Evolutionary conservation across 345 rosid genomes (phyloP), one percentile per base, ranked within the genome.

Genomic region (Diplotaxis tenuifolia): DNA sequence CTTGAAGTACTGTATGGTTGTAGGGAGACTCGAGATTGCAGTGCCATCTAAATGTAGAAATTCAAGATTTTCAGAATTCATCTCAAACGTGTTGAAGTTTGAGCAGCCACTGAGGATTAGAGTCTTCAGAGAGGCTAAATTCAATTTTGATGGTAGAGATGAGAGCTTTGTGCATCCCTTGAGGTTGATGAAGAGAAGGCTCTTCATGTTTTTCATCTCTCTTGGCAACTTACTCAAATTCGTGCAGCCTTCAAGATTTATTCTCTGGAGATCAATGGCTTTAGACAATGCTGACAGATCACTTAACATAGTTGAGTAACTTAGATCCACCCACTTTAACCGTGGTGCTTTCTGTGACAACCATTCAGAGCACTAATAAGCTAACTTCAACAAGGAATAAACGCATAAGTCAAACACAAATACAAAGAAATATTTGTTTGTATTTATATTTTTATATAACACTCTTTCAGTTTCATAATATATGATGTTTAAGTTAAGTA

Each of bases 91-190:
- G 1, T 19, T 22, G 21, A 79, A 21, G 7, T 6, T 65, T 36
- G 21, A 22, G 75, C 84, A 83, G 2, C 25, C 63, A 16, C 16
- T 78, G 9, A 47, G 76, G 68, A 45, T 67, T 49, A 61, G 57
- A 62, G 68, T 53, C 57, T 40, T 71, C 23, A 65, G 50, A 2
- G 23, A 81, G 4, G 6, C 0, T 4, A 58, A 3, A 18, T 50
- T 1, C 27, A 54, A 6, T 0, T 9, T 16, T 1, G 14, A 32
- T n/a, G 71, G 71, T 9, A 74, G 61, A 27, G 27, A 38, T 0
- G 5, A 20, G 23, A 74, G 72, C 6, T n/a, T 56, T 9, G 4
- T 29, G n/a, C 79, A 81, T 28, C 56, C 77, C 50, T 27, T 64
- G 9, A 81, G 59, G 7, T 16, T 42, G 23, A 81, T 3, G 10